Conservation (phyloP, 2,329 filamentous ascomycete species). For the Hypoxylon sp. region DNA sequence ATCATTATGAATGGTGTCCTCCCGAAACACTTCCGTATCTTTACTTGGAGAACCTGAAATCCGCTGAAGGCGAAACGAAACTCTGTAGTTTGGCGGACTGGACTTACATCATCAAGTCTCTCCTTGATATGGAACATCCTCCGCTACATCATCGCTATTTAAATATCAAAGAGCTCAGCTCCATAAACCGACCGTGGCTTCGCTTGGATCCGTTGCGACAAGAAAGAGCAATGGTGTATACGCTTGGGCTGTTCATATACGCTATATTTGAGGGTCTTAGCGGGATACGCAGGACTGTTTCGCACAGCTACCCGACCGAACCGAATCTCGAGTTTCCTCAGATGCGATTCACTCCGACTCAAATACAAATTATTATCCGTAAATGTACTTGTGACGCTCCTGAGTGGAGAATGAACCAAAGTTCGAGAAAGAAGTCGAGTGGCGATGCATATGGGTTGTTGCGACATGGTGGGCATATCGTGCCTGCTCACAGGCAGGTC, state of each 20-base stretch:
- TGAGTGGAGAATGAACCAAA: neutral
- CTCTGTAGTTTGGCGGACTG: neutral
- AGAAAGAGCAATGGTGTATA: constrained; percentile 9
- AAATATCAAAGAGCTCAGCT: neutral
- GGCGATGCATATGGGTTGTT: neutral
- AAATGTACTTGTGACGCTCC: neutral
- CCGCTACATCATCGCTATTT: neutral
- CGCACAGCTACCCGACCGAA: neutral
- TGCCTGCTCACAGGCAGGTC: neutral
- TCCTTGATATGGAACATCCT: neutral
- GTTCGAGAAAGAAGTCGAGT: neutral
- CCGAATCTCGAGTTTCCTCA: neutral
- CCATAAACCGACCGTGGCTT: constrained; percentile 1
- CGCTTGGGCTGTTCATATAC: constrained; percentile 16
- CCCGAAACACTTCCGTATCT: constrained; percentile 7
- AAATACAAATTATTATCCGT: neutral
- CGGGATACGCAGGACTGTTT: neutral
- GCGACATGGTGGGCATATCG: neutral
- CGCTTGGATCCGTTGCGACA: neutral
- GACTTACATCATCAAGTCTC: constrained; percentile 2
- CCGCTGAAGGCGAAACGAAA: neutral
- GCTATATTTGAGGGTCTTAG: constrained; percentile 9
- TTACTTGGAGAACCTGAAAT: constrained; percentile 4
- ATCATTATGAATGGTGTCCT: constrained; percentile 14
- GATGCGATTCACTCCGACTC: neutral